Base-by-base conservation (phyloP, 345 rosid genomes). In the Cardamine chenopodiifolia region DNA sequence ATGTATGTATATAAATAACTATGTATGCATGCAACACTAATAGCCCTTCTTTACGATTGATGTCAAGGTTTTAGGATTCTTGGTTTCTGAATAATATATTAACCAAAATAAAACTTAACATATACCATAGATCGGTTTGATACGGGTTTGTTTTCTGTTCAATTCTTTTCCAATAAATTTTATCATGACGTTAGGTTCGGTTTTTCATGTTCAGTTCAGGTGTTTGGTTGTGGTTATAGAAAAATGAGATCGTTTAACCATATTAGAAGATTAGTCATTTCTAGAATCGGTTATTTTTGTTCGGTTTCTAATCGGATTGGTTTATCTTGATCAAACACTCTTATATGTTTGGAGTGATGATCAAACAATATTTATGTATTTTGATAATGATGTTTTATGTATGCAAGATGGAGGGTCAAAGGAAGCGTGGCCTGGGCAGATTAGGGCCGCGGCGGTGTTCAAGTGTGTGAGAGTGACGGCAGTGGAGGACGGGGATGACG, bases 401-500 rank as follows among this genome's bases (percentile, higher is more conserved):
- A 18, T 47, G 71, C 20, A 29, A 83, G 68, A 80, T 68, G 97
- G 88, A 73, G 68, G 92, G 67, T 85, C 85, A 15, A 85, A 71
- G 49, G 97, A 88, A 65, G 55, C 80, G 2, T 75, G 90, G 79
- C 99, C 99, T 15, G 94, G 84, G 59, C 97, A 88, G 81, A 83
- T 95, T 26, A 88, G 86, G 47, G 96, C 92, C 0, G 84, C 98
- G 50, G 98, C 99, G 4, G 93, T 92, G 53, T 95, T 95, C 87
- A 92, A 84, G 83, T 95, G 99, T 74, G 99, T 95, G 40, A 78
- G 90, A 74, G 97, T 95, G 71, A 92, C 99, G 1, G 93, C 97
- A 6, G 81, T 95, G 73, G 99, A 95, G 37, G 99, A 84, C 5
- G 98, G 97, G 0, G 94, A 88, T 28, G 98, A 90, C 70, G 96